Evolutionary conservation across 2,329 filamentous ascomycete species (phyloP).

Genomic region (Xylariaceae sp.): DNA sequence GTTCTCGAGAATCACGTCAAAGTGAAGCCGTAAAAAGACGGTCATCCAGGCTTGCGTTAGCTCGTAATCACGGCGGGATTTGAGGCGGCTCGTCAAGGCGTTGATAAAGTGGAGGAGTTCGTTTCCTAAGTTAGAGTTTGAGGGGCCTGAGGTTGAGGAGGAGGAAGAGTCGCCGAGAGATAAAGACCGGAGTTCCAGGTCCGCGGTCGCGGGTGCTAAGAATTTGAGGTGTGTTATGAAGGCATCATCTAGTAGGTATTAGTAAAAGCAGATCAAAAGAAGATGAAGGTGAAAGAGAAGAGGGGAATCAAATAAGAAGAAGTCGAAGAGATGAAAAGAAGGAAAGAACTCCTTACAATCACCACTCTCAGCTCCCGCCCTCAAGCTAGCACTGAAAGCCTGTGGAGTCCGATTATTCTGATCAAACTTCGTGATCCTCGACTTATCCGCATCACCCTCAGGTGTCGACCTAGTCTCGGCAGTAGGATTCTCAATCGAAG

Average conservation of each 20-base stretch:
- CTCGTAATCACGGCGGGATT: slow-evolving; percentile 77
- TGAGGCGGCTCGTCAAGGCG: slow-evolving; percentile 70
- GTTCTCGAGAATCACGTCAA: slow-evolving; percentile 50
- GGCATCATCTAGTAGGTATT: slow-evolving; percentile 45
- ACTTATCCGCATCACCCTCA: slow-evolving; percentile 36
- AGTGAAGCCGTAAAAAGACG: slow-evolving; percentile 81
- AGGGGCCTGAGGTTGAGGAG: too few relatives aligned
- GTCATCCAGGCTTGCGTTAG: slow-evolving; percentile 96
- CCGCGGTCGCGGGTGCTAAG: slow-evolving; percentile 78
- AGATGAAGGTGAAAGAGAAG: too few relatives aligned
- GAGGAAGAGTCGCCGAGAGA: slow-evolving; percentile 42
- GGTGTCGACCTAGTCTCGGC: slow-evolving; percentile 27
- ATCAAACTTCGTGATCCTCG: slow-evolving; percentile 67
- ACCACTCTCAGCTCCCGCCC: slow-evolving; percentile 47
- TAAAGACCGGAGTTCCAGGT: slow-evolving; percentile 85
- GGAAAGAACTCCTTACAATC: slow-evolving; percentile 51
- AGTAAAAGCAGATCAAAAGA: neutral
- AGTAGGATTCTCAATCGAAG: slow-evolving; percentile 23
- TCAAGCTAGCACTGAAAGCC: slow-evolving; percentile 55
- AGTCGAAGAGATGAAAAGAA: neutral
- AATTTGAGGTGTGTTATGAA: slow-evolving; percentile 78
- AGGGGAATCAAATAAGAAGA: too few relatives aligned
- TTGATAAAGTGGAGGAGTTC: slow-evolving; percentile 77
- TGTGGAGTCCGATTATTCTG: slow-evolving; percentile 54
- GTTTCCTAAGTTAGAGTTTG: too few relatives aligned